Conservation (phyloP, 345 rosid genomes). For the Eucalyptus leucophloia region DNA sequence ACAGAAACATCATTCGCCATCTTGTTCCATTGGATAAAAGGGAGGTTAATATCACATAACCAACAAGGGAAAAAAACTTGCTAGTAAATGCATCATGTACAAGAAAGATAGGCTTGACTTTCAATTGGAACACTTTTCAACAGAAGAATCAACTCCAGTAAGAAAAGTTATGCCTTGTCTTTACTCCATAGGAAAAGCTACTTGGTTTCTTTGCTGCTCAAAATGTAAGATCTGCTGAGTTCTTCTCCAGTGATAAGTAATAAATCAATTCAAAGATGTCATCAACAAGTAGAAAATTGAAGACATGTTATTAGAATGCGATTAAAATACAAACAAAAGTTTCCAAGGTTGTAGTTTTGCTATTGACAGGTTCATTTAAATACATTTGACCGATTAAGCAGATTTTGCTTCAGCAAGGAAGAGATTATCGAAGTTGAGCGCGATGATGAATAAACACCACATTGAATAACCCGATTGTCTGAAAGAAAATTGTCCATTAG, state of each 20-base stretch:
- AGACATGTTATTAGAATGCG: neutral
- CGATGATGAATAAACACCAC: neutral
- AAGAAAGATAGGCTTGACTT: too few species aligned
- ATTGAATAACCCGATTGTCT: neutral
- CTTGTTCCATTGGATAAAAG: constrained; percentile 14
- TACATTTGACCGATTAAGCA: neutral
- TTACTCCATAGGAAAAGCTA: neutral
- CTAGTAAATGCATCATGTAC: neutral
- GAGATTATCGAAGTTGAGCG: neutral
- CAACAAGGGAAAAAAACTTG: neutral
- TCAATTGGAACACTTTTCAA: too few species aligned
- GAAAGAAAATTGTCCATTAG: neutral
- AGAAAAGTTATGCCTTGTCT: too few species aligned
- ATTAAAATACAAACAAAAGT: neutral
- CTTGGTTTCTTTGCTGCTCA: neutral
- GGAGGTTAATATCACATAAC: neutral
- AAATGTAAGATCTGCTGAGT: neutral
- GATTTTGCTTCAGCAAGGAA: neutral
- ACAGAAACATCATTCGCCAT: constrained; percentile 72
- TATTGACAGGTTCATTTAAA: neutral
- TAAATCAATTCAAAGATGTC: neutral
- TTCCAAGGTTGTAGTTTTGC: neutral
- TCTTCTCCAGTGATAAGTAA: neutral
- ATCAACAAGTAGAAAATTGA: neutral
- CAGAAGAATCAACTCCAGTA: too few species aligned